Evolutionary conservation across 805 yeast genomes (phyloP), one percentile per base, ranked within the genome.

Genomic region (Starmerella sirachaensis): DNA sequence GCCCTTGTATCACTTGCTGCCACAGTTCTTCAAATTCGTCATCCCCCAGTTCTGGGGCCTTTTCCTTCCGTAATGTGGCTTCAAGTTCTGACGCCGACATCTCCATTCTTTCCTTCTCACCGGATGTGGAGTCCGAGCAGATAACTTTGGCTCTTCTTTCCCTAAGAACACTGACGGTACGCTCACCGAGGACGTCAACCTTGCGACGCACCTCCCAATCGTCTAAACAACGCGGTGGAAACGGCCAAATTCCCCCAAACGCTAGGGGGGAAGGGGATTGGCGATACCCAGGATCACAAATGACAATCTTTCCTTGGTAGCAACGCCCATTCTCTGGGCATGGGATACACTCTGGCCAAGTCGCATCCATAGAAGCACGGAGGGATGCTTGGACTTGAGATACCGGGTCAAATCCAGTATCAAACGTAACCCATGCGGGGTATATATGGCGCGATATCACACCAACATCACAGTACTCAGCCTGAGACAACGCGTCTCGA

Each of bases 271-370:
- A 76, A 36, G 68, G 63, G 27, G 53, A 52, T 24, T 62, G 65
- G 31, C 70, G 55, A 53, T 64, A 80, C 40, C 78, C 93, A 31
- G 74, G 76, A 48, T 72, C 75, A 58, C 98, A 88, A 40, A 69
- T 74, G 7, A 81, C 52, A 35, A 67, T 62, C 49, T 79, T 62
- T 31, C 66, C 55, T 18, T 74, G 71, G 46, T 67, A 73, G 59
- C 97, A 88, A 26, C 71, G 63, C 0, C 86, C 91, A 59, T 86
- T 76, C 3, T 66, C 69, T 2, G 97, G 96, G 54, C 97, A 88
- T 18, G 70, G 70, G 4, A 70, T 60, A 60, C 98, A 88, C 16
- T 28, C 36, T 11, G 51, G 51, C 38, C 48, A 37, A 20, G 28
- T 38, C 5, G 20, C 33, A 33, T 46, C 51, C 40, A 47, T 32